Conservation (phyloP, 345 rosid species). For the Moricandia moricandioides region DNA sequence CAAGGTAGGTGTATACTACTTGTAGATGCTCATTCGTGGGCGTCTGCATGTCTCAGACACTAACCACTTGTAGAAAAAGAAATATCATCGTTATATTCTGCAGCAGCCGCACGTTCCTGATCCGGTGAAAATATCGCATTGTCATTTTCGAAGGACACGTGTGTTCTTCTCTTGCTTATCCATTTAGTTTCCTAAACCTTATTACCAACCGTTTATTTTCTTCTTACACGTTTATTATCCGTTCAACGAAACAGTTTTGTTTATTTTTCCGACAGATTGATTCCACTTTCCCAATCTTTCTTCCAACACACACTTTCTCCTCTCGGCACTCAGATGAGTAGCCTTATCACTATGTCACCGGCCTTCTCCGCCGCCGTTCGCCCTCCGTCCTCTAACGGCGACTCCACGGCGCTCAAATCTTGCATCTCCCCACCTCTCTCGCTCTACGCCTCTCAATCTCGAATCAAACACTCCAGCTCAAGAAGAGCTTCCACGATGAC, state of each 20-base stretch:
- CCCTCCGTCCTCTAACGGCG: background rate
- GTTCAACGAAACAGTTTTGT: background rate
- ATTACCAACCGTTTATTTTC: background rate
- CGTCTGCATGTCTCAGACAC: too few relatives aligned
- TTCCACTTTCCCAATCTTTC: background rate
- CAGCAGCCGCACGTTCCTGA: conserved; percentile 37
- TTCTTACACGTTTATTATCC: too few relatives aligned
- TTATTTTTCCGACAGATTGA: background rate
- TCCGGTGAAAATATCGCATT: background rate
- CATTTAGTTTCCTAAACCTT: background rate
- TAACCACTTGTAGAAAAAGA: too few relatives aligned
- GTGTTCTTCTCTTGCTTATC: conserved; percentile 14
- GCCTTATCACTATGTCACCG: background rate
- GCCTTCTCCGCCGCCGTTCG: background rate
- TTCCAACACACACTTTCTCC: background rate
- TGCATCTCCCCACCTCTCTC: conserved; percentile 14
- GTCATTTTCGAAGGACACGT: conserved; percentile 1
- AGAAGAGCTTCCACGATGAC: conserved; percentile 2
- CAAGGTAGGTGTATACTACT: too few relatives aligned
- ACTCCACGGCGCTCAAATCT: conserved; percentile 20
- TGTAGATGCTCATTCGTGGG: too few relatives aligned
- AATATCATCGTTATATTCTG: too few relatives aligned
- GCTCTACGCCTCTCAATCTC: conserved; percentile 7
- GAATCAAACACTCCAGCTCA: conserved; percentile 9
- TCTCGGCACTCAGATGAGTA: background rate